Percentiles rank a stretch among this genome's conserved stretches.
phyloP scores from a whole-genome alignment of 2,329 filamentous ascomycete genomes.

The Aspergillus fumigatiaffinis region DNA sequence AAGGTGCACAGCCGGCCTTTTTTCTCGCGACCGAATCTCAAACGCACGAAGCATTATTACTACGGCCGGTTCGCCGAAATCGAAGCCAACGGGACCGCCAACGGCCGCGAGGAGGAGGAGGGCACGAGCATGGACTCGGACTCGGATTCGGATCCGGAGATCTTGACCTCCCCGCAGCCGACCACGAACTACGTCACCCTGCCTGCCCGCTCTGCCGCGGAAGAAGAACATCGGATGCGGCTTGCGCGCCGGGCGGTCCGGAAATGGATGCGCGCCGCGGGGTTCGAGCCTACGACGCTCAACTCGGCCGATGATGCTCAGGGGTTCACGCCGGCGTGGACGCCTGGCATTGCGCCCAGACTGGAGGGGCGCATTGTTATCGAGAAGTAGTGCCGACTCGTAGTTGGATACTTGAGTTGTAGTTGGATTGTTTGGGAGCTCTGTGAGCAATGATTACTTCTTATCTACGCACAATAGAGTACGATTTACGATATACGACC shows the following conservation, averaged over 20 bases:
- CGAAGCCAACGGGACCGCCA: constrained; percentile 33
- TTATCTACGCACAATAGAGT: not conserved
- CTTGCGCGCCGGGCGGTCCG: constrained; percentile 65
- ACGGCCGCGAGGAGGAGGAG: constrained; percentile 41
- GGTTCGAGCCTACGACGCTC: constrained; percentile 49
- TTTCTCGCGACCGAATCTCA: constrained; percentile 15
- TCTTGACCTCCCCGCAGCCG: constrained; percentile 32
- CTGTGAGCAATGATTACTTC: not conserved
- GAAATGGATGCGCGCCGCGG: constrained; percentile 69
- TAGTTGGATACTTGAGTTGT: not conserved
- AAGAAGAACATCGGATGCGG: constrained; percentile 54
- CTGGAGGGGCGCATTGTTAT: constrained; percentile 69
- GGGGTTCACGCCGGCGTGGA: constrained; percentile 67
- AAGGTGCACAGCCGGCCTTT: constrained; percentile 17
- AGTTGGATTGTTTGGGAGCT: not conserved
- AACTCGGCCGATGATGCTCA: constrained; percentile 54
- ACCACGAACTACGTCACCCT: constrained; percentile 37
- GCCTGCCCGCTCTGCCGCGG: constrained; percentile 38
- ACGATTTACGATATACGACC: not conserved
- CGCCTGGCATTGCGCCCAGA: constrained; percentile 70
- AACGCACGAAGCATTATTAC: constrained; percentile 25
- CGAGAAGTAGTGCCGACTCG: constrained; percentile 6
- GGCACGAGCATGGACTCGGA: constrained; percentile 41
- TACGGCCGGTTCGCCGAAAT: constrained; percentile 30
- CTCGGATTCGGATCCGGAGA: constrained; percentile 39